Conservation (phyloP, 345 rosid genomes). For the Syzygium aromaticum region DNA sequence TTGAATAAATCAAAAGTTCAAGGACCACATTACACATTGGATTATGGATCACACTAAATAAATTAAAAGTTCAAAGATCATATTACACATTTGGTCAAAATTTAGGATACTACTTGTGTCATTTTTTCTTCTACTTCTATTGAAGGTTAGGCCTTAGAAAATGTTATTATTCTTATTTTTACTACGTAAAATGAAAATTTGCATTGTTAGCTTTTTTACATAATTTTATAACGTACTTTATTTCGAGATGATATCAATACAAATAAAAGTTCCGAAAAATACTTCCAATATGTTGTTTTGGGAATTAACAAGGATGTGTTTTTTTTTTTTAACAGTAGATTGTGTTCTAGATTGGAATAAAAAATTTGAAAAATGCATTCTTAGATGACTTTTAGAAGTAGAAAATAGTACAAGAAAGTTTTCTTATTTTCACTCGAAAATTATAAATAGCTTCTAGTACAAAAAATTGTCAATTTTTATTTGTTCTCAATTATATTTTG, state of each 20-base stretch:
- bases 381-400: neutral
- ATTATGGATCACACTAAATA: too few relatives aligned
- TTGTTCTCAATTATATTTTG: too few relatives aligned
- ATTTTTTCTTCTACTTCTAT: neutral
- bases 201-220: neutral
- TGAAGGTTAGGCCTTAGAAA: neutral
- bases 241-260: neutral
- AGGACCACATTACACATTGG: too few relatives aligned
- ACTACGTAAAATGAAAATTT: neutral
- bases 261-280: rapidly evolving
- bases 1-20: too few relatives aligned
- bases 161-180: neutral
- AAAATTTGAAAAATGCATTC: neutral
- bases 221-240: neutral
- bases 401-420: neutral
- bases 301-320: neutral
- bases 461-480: too few relatives aligned
- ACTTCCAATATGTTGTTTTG: neutral
- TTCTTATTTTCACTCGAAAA: neutral
- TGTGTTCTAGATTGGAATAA: neutral
- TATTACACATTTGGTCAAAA: rapidly evolving
- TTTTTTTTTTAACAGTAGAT: neutral
- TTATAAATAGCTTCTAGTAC: neutral
- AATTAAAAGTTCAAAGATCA: rapidly evolving
- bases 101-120: too few relatives aligned